Base-by-base conservation (phyloP, 1,284 basidiomycete genomes). In the Athelia psychrophila region DNA sequence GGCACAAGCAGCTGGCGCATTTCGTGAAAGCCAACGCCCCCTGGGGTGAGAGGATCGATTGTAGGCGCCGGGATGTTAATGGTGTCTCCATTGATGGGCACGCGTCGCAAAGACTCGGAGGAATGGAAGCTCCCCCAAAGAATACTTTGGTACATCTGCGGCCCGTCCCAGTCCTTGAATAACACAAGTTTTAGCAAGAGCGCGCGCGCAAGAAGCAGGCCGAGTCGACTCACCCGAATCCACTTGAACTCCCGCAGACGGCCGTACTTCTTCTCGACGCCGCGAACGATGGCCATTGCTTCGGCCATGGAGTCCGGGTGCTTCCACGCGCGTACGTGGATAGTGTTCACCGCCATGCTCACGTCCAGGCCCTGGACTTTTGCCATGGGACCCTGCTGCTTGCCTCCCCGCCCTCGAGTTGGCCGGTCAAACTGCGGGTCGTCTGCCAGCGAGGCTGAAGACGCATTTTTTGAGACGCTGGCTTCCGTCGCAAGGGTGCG, bases 241-340 rank as follows among this genome's bases (percentile, higher is more conserved):
- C 83, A 65, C 35, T 67, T 65, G 52, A 74, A 80, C 52, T 81
- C 76, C 27, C 70, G 65, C 33, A 85, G 63, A 12, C 68, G 67
- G 15, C 84, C 84, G 61, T 79, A 86, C 52, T 74, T 76, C 20
- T 71, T 72, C 66, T 86, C 84, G 20, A 86, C 54, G 2, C 72
- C 76, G 38, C 77, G 76, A 52, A 84, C 59, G 49, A 83, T 69
- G 42, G 77, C 68, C 16, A 77, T 68, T 8, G 75, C 77, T 30
- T 86, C 78, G 2, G 71, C 65, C 57, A 80, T 72, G 47, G 70
- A 71, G 5, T 55, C 58, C 9, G 77, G 60, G 32, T 66, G 65
- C 25, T 66, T 63, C 71, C 68, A 74, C 40, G 71, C 60, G 49
- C 66, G 66, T 30, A 81, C 60, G 42, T 65, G 62, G 13, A 74